Evolutionary conservation across 805 yeast species (phyloP), one percentile per base, ranked within the genome.

Genomic region (Yamadazyma insecticola): DNA sequence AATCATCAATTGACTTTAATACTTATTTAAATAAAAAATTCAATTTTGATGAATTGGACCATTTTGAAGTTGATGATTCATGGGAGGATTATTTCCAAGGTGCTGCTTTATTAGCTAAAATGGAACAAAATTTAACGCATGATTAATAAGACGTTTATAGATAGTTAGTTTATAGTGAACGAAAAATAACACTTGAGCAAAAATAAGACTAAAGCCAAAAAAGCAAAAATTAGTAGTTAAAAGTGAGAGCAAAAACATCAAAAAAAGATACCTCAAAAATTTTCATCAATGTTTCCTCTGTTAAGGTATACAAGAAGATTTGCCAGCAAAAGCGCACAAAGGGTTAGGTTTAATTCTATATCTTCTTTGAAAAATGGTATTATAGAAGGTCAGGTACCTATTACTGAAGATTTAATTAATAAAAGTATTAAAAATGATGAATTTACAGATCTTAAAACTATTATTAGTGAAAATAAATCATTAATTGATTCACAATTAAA

Each of bases 71-170:
- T n/a, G 43, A 50, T 8, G 67, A 66, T 40, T 48, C 51, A 16
- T 74, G 80, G 80, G 57, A 56, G 19, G 57, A 62, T 16, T 74
- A 72, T 41, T 67, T 67, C 33, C 61, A 56, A n/a, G 78, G 77
- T n/a, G 57, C 72, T 34, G 78, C 72, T 0, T 51, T 73, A 42
- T 52, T 74, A 43, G 69, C 76, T 16, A 49, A 56, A 25, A 70
- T 68, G 54, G 80, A 74, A 38, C 31, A 48, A 30, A 19, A 32
- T 10, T 41, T 46, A 16, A 43, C 39, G 28, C 47, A 47, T 32
- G 41, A 27, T 27, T 30, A 39, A 34, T 24, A 34, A 29, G 28
- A n/a, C n/a, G n/a, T n/a, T n/a, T n/a, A n/a, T n/a, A n/a, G n/a
- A n/a, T n/a, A n/a, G n/a, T n/a, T n/a, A n/a, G n/a, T n/a, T n/a